Conservation (phyloP, 2,329 filamentous ascomycete genomes). For the Neonectria punicea region DNA sequence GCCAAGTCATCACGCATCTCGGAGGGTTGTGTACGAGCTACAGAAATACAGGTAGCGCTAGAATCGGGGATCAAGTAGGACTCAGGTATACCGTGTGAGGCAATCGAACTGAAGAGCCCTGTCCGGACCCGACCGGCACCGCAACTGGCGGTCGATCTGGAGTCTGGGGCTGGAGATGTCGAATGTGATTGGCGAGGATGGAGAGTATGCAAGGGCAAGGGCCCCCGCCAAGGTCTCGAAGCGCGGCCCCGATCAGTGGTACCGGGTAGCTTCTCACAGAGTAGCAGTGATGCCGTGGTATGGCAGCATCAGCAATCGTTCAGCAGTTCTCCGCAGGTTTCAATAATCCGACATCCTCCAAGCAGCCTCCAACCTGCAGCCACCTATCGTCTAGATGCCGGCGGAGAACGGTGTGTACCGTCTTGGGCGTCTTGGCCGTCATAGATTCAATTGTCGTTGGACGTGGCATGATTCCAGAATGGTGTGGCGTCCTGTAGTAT, state of each 20-base stretch:
- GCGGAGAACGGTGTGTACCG: slow-evolving; percentile 5
- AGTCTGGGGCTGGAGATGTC: slow-evolving; percentile 14
- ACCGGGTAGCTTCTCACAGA: not conserved
- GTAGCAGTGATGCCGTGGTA: not conserved
- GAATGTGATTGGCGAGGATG: slow-evolving; percentile 16
- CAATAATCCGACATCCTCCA: not conserved
- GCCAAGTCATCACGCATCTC: slow-evolving; percentile 31
- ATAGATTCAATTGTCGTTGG: slow-evolving; percentile 15
- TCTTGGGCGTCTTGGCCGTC: slow-evolving; percentile 2
- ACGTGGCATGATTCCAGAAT: not conserved
- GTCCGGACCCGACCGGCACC: slow-evolving; percentile 13
- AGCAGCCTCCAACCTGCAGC: not conserved
- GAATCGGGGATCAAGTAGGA: slow-evolving; percentile 20
- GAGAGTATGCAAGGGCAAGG: slow-evolving; percentile 10
- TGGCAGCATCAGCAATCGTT: not conserved
- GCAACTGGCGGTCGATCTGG: slow-evolving; percentile 16
- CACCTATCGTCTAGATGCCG: not conserved
- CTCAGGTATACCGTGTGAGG: slow-evolving; percentile 17
- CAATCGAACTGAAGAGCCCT: slow-evolving; percentile 8
- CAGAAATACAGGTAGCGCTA: slow-evolving; percentile 1
- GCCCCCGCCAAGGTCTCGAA: slow-evolving; percentile 9
- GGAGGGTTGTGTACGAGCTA: not conserved
- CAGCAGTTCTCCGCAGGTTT: not conserved
- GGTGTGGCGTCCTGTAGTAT: slow-evolving; percentile 1
- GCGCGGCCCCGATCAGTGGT: slow-evolving; percentile 8